phyloP scores from a whole-genome alignment of 2,329 filamentous ascomycete genomes.

The Magnaporthiopsis poae region DNA sequence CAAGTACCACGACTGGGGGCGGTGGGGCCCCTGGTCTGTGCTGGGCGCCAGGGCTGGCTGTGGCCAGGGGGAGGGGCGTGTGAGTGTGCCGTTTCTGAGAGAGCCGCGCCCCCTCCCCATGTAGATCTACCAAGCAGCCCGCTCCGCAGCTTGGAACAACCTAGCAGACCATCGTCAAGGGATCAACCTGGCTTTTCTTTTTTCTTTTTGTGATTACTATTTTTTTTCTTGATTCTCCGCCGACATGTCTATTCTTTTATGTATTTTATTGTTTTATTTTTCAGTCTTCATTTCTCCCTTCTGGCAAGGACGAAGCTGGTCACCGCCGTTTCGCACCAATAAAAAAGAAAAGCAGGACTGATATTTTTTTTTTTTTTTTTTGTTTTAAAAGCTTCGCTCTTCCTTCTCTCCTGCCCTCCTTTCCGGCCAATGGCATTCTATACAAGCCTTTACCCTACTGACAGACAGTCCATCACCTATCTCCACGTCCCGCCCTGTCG shows the following conservation, averaged over 20 bases:
- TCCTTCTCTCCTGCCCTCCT: background rate
- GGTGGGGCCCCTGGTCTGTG: background rate
- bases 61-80: background rate
- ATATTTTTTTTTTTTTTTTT: too few relatives aligned
- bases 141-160: background rate
- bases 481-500: background rate
- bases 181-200: background rate
- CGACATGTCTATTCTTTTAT: conserved; percentile 1
- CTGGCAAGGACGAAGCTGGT: conserved; percentile 4
- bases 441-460: background rate
- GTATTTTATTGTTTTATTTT: background rate
- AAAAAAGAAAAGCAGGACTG: background rate
- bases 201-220: conserved; percentile 1
- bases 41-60: background rate
- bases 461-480: background rate
- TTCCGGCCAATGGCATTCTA: background rate
- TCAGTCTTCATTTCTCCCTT: conserved; percentile 7
- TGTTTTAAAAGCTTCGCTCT: background rate
- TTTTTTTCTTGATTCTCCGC: background rate
- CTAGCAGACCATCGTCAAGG: background rate
- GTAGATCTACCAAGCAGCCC: background rate
- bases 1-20: background rate
- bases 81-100: background rate
- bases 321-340: conserved; percentile 3
- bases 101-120: background rate